Base-by-base conservation (phyloP, 805 yeast species). In the Hanseniaspora thailandica region DNA sequence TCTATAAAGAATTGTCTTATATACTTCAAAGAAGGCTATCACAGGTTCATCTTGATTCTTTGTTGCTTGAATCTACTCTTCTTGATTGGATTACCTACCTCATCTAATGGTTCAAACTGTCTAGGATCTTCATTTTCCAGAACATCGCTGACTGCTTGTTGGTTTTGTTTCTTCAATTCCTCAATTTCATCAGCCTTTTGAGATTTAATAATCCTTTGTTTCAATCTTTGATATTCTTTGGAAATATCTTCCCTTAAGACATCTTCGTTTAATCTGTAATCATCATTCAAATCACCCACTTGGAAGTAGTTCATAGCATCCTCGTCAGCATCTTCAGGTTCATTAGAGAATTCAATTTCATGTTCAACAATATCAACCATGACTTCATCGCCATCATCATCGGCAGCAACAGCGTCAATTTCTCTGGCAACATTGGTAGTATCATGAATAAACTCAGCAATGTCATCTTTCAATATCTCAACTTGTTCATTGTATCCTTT, bases 21-120 rank as follows among this genome's bases (percentile, higher is more conserved):
- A 12, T 13, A 31, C 34, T 31, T 31, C n/a, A 22, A 13, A 22
- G 8, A 2, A 19, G 17, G 12, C 31, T 9, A 45, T 20, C n/a
- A 44, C 20, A 45, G 23, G 5, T 36, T 55, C 52, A 44, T 46
- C 5, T 50, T 43, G 15, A 55, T 44, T 26, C 66, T 58, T 17
- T 85, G 82, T 10, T 85, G 77, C 60, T 72, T 83, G 65, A 86
- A 86, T 49, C 87, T 69, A 61, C 94, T 84, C 1, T 77, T 68
- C 55, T 72, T 80, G 7, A 76, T 63, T 0, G 80, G 80, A 52
- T 77, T 74, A 0, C 86, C 86, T 36, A 67, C 60, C 52, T 77
- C 82, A 58, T 84, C 87, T 6, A 84, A 68, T 0, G 86, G 87
- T 60, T 84, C 94, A 19, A 78, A 59, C 54, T 80, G 89, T 55